A percentile compares a stretch with the other conserved stretches of the same genome.
phyloP scores from a whole-genome alignment of 768 basidiomycete species.

The Mycena chlorophos region DNA sequence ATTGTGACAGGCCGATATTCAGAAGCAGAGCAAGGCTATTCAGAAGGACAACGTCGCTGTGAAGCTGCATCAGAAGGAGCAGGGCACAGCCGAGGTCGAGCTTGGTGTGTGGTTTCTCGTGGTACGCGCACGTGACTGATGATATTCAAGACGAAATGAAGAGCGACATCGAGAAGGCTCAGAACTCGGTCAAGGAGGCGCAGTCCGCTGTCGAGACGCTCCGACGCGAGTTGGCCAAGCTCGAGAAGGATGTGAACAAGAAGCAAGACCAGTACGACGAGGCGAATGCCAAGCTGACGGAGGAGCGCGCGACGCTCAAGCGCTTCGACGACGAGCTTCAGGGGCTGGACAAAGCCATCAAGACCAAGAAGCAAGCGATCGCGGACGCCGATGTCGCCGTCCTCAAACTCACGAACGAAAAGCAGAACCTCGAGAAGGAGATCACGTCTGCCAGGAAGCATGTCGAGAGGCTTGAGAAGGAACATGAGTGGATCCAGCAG shows the following conservation, averaged over 20 bases:
- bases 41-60: conserved; percentile 80
- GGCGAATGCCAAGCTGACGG: conserved; percentile 71
- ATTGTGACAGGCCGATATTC: conserved; percentile 64
- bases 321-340: conserved; percentile 89
- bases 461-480: conserved; percentile 71
- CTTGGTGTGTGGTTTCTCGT: conserved; percentile 55
- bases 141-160: conserved; percentile 71
- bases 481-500: conserved; percentile 84
- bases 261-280: conserved; percentile 57
- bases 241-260: conserved; percentile 48
- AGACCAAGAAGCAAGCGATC: conserved; percentile 73
- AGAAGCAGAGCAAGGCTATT: conserved; percentile 75
- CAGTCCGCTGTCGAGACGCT: conserved; percentile 51
- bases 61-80: conserved; percentile 86
- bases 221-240: conserved; percentile 60
- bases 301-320: conserved; percentile 84
- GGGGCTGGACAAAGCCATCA: conserved; percentile 78
- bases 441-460: conserved; percentile 50
- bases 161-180: conserved; percentile 62
- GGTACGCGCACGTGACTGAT: conserved; percentile 5
- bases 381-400: conserved; percentile 64
- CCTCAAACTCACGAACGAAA: conserved; percentile 70
- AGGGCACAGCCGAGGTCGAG: conserved; percentile 85
- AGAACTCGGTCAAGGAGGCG: conserved; percentile 43
- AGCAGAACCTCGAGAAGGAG: conserved; percentile 65